Evolutionary conservation across 2,329 filamentous ascomycete genomes (phyloP).

Genomic region (Fusarium sp.): DNA sequence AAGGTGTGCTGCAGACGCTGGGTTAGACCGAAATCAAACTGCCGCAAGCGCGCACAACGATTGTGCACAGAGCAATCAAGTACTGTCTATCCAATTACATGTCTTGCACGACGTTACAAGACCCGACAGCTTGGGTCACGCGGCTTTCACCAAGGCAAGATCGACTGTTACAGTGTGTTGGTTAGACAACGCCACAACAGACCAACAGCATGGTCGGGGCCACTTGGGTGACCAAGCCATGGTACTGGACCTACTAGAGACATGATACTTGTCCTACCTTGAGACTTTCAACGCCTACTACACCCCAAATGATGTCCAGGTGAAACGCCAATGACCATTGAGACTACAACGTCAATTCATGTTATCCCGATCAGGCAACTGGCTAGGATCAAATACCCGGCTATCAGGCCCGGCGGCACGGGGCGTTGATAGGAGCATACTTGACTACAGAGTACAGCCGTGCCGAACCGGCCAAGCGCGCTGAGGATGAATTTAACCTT

Average conservation of each 20-base stretch:
- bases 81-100: conserved; percentile 39
- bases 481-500: conserved; percentile 22
- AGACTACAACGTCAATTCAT: not conserved
- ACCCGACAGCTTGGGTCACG: conserved; percentile 45
- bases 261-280: no score
- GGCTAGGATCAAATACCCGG: conserved; percentile 27
- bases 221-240: conserved; percentile 12
- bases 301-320: no score
- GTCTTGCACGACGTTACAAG: conserved; percentile 24
- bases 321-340: not conserved
- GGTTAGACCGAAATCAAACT: conserved; percentile 8
- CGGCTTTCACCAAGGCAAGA: conserved; percentile 43
- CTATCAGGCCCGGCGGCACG: conserved; percentile 43
- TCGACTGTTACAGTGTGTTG: conserved; percentile 43
- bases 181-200: conserved; percentile 42
- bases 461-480: conserved; percentile 23
- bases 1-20: conserved; percentile 24
- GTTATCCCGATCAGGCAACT: conserved; percentile 1
- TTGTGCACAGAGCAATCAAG: conserved; percentile 28
- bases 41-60: conserved; percentile 22
- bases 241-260: not conserved
- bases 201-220: conserved; percentile 25
- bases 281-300: no score
- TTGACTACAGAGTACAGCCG: conserved; percentile 22
- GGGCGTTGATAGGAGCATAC: conserved; percentile 29